Percentiles rank a stretch among this genome's conserved stretches.
Evolutionary conservation across 2,329 filamentous ascomycete species (phyloP).

Genomic region (Hymenotorrendiella dingleyae): DNA sequence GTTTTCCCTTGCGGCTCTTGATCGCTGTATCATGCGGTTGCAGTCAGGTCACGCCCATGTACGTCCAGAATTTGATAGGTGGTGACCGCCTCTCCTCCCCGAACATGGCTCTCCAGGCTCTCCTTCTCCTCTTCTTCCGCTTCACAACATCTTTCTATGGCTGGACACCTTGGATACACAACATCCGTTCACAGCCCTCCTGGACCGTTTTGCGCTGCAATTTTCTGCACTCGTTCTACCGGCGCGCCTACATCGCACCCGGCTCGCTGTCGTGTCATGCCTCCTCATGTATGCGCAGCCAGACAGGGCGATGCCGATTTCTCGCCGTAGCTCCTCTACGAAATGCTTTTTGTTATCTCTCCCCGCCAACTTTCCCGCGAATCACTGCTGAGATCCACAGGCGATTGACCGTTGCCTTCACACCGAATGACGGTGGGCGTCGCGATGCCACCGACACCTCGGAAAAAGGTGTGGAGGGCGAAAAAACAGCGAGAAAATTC

Average conservation of each 20-base stretch:
- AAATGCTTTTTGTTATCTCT: constrained; percentile 16
- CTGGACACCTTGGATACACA: no score
- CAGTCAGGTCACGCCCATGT: no score
- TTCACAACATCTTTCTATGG: no score
- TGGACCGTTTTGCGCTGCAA: background rate
- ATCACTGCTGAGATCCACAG: constrained; percentile 10
- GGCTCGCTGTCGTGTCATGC: constrained; percentile 1
- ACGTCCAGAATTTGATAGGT: no score
- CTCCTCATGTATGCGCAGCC: background rate
- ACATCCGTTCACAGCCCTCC: background rate
- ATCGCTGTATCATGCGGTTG: no score
- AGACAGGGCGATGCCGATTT: constrained; percentile 16
- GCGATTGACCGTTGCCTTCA: constrained; percentile 9
- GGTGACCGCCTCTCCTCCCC: no score
- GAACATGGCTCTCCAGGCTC: background rate
- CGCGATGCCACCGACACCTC: background rate
- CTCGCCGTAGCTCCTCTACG: constrained; percentile 15
- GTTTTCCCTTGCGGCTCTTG: no score
- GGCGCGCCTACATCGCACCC: background rate
- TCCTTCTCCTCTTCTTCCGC: background rate
- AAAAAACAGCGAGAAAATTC: constrained; percentile 2
- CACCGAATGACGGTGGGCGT: constrained; percentile 5
- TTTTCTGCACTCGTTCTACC: background rate
- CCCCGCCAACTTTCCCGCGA: constrained; percentile 12
- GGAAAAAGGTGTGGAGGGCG: constrained; percentile 7